Percentiles rank a stretch among this genome's conserved stretches.
Evolutionary conservation across 1,139 yeast genomes (phyloP).

Genomic region (Debaryomyces subglobosus): DNA sequence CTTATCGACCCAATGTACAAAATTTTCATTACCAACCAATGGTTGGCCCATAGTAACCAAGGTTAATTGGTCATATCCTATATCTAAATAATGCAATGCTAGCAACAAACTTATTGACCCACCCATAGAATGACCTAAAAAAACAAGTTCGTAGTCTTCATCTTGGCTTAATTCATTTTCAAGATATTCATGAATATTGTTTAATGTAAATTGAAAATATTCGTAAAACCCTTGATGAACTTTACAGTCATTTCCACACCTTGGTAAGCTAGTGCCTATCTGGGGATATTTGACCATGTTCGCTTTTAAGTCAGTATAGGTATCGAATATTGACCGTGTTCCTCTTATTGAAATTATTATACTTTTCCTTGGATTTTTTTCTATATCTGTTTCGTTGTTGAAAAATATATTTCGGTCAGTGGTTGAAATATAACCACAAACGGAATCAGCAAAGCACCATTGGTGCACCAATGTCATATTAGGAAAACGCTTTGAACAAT

Average conservation of each 20-base stretch:
- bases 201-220: conserved; percentile 35
- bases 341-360: conserved; percentile 50
- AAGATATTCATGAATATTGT: conserved; percentile 28
- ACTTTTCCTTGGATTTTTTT: conserved; percentile 25
- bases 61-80: conserved; percentile 35
- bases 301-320: conserved; percentile 47
- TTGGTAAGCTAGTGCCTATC: conserved; percentile 25
- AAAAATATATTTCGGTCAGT: conserved; percentile 34
- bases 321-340: conserved; percentile 49
- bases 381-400: conserved; percentile 10
- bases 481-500: conserved; percentile 44
- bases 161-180: conserved; percentile 24
- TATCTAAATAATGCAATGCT: conserved; percentile 40
- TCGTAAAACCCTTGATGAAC: conserved; percentile 52
- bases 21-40: conserved; percentile 45
- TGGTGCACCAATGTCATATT: conserved; percentile 46
- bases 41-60: conserved; percentile 58
- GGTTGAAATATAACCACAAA: conserved; percentile 43
- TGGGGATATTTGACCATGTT: conserved; percentile 40
- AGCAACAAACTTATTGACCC: conserved; percentile 50
- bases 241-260: conserved; percentile 42
- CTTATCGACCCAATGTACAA: conserved; percentile 42
- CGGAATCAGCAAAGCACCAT: conserved; percentile 49
- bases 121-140: conserved; percentile 57
- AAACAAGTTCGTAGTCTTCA: conserved; percentile 36